These are phyloP conservation scores for Puccinia horiana DNA, from an alignment of 1,284 basidiomycete genomes.

Conservation along the genomic window DNA sequence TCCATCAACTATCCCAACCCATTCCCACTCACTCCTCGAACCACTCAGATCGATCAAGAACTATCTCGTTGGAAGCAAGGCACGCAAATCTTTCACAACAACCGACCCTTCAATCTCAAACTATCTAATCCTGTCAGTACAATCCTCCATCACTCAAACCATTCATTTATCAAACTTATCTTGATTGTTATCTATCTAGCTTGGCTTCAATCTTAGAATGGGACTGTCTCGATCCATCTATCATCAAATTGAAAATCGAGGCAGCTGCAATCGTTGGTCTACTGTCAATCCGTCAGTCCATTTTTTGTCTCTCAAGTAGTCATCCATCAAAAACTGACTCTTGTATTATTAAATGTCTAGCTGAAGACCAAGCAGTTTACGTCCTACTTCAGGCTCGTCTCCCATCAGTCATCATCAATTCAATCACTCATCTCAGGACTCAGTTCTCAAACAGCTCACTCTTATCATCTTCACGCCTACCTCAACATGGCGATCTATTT, in stretches of 20 bases:
- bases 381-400: slow-evolving; percentile 23
- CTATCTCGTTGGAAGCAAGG: slow-evolving; percentile 38
- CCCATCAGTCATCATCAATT: slow-evolving; percentile 26
- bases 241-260: slow-evolving; percentile 40
- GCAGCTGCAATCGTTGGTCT: slow-evolving; percentile 46
- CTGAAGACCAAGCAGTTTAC: slow-evolving; percentile 44
- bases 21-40: slow-evolving; percentile 2
- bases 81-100: slow-evolving; percentile 36
- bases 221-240: background rate
- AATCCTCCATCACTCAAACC: background rate
- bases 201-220: slow-evolving; percentile 40
- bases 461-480: background rate
- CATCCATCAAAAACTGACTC: background rate
- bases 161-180: background rate
- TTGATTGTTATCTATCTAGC: slow-evolving; percentile 2
- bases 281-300: slow-evolving; percentile 30
- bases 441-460: slow-evolving; percentile 34
- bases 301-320: background rate
- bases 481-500: slow-evolving; percentile 24
- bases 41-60: slow-evolving; percentile 41
- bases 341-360: slow-evolving; percentile 3
- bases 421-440: slow-evolving; percentile 30
- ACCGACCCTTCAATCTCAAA: slow-evolving; percentile 23
- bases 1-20: background rate
- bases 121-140: slow-evolving; percentile 25